These are phyloP conservation scores for Aurinia saxatilis DNA, from an alignment of 345 rosid species.

Conservation along the genomic window DNA sequence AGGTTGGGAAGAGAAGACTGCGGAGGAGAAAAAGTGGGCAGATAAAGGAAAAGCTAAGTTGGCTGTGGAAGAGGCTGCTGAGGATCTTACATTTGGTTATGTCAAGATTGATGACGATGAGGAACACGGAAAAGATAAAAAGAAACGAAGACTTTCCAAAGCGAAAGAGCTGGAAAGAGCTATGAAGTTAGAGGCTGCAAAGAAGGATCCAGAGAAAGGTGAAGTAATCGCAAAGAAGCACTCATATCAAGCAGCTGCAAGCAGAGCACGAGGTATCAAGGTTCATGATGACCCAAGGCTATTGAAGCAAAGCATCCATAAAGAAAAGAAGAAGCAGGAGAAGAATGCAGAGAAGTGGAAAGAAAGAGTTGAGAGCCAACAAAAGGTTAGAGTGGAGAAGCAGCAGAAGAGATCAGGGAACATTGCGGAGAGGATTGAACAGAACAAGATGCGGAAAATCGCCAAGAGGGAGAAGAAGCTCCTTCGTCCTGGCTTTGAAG, in stretches of 20 bases:
- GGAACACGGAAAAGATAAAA: conserved; percentile 44
- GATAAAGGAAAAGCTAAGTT: conserved; percentile 43
- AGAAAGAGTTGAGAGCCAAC: conserved; percentile 54
- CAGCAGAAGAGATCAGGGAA: conserved; percentile 72
- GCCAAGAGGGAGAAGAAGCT: conserved; percentile 92
- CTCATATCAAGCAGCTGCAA: conserved; percentile 68
- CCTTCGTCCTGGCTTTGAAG: conserved; percentile 86
- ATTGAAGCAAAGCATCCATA: conserved; percentile 69
- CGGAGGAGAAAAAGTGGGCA: conserved; percentile 15
- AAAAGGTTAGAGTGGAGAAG: conserved; percentile 58
- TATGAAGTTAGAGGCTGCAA: conserved; percentile 47
- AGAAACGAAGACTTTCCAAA: conserved; percentile 58
- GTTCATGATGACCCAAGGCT: conserved; percentile 78
- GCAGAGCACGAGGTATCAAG: conserved; percentile 75
- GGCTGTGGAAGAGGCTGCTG: conserved; percentile 63
- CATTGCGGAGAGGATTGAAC: conserved; percentile 54
- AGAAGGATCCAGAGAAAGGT: conserved; percentile 79
- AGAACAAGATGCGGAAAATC: conserved; percentile 64
- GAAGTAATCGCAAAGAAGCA: conserved; percentile 48
- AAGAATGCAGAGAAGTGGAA: conserved; percentile 87
- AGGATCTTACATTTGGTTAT: conserved; percentile 60
- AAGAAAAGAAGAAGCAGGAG: conserved; percentile 61
- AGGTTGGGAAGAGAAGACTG: conserved; percentile 29
- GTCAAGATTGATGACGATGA: conserved; percentile 65
- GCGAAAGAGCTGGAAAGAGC: conserved; percentile 65